These are phyloP conservation scores for Pseudoscleropodium purum DNA, from an alignment of 225 moss, liverwort and hornwort genomes.

Conservation along the genomic window DNA sequence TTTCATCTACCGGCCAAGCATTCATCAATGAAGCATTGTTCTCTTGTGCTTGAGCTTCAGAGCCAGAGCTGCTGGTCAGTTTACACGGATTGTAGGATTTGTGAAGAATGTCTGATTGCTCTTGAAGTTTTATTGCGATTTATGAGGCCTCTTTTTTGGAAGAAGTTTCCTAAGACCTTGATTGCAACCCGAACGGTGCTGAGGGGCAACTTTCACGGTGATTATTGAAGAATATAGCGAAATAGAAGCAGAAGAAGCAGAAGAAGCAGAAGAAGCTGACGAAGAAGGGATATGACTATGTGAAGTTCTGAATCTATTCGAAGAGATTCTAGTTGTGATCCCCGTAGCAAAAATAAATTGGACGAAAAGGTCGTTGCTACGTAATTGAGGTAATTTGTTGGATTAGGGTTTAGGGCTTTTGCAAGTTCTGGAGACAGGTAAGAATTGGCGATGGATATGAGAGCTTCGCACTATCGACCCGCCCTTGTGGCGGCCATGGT, in stretches of 20 bases:
- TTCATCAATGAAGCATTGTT: background rate
- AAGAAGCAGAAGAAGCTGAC: background rate
- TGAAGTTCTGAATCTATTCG: background rate
- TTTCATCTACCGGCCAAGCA: background rate
- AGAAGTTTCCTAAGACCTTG: background rate
- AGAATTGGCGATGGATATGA: conserved; percentile 1
- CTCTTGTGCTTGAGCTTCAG: background rate
- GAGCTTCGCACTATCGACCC: background rate
- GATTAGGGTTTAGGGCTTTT: conserved; percentile 3
- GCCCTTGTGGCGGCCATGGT: conserved; percentile 5
- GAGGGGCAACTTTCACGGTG: background rate
- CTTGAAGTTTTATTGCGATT: background rate
- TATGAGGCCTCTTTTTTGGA: background rate
- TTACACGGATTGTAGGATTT: background rate
- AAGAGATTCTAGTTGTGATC: background rate
- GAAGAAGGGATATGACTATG: background rate
- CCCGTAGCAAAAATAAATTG: background rate
- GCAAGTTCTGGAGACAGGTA: background rate
- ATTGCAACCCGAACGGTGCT: background rate
- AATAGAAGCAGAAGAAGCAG: background rate
- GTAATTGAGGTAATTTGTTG: background rate
- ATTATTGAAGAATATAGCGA: background rate
- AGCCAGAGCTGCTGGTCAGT: background rate
- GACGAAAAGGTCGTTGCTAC: background rate
- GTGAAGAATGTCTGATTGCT: background rate